Evolutionary conservation across 192 early-diverging fungal genomes (phyloP).

Genomic region (Dissophora globulifera): DNA sequence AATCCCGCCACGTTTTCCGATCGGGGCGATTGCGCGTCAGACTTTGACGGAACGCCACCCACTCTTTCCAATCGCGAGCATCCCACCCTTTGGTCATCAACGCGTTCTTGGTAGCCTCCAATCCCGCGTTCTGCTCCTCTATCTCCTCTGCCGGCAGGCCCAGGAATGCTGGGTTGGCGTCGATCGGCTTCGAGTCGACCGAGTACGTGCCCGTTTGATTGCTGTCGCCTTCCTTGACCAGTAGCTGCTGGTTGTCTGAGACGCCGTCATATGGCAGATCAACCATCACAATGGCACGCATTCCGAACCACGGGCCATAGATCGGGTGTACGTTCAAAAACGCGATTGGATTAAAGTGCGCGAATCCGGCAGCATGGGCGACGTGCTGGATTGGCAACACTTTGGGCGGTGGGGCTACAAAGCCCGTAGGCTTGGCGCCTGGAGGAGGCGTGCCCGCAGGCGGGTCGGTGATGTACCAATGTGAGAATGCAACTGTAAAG

Average conservation of each 20-base stretch:
- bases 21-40: conserved; percentile 23
- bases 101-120: conserved; percentile 36
- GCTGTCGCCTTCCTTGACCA: conserved; percentile 15
- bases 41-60: conserved; percentile 41
- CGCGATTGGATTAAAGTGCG: conserved; percentile 40
- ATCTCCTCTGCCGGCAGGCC: conserved; percentile 12
- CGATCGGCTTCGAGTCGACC: conserved; percentile 33
- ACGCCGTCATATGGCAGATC: conserved; percentile 44
- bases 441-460: conserved; percentile 40
- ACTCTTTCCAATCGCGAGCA: conserved; percentile 39
- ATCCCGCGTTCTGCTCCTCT: conserved; percentile 11
- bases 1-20: conserved; percentile 41
- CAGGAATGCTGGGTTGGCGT: conserved; percentile 35
- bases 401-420: conserved; percentile 29
- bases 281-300: conserved; percentile 42
- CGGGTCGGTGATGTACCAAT: conserved; percentile 38
- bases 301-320: conserved; percentile 50
- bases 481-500: conserved; percentile 47
- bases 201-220: conserved; percentile 37
- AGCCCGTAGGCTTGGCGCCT: conserved; percentile 44
- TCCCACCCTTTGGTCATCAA: conserved; percentile 45
- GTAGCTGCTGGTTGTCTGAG: conserved; percentile 36
- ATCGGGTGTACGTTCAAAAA: conserved; percentile 49
- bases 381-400: conserved; percentile 42
- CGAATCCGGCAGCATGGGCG: conserved; percentile 47